These are phyloP conservation scores for Dioscorea dumetorum DNA, from an alignment of 106 monocot genomes.

Conservation along the genomic window DNA sequence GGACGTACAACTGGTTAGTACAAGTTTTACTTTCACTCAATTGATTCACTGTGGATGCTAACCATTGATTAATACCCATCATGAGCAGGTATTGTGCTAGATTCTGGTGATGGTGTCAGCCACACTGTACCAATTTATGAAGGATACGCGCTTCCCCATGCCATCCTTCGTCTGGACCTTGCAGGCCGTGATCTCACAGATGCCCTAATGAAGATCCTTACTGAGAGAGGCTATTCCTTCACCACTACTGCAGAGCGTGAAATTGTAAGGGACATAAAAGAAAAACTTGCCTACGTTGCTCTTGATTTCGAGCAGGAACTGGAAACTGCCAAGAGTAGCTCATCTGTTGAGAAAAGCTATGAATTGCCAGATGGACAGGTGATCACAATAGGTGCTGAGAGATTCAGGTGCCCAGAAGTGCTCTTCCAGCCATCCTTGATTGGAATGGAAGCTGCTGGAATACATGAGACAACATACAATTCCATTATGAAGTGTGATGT, in stretches of 20 bases:
- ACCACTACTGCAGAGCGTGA: conserved; percentile 14
- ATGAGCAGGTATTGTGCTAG: conserved; percentile 20
- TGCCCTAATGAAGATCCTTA: conserved; percentile 20
- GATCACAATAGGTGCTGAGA: conserved; percentile 17
- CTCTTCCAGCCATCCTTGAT: conserved; percentile 19
- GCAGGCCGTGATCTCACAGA: conserved; percentile 14
- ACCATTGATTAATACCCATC: too few species aligned
- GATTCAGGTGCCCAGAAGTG: conserved; percentile 16
- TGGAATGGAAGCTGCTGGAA: conserved; percentile 20
- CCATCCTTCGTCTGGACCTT: conserved; percentile 21
- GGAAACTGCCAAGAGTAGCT: conserved; percentile 10
- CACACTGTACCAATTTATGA: conserved; percentile 28
- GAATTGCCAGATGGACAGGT: conserved; percentile 13
- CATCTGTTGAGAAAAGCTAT: conserved; percentile 14
- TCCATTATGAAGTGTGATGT: conserved; percentile 20
- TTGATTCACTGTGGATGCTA: too few species aligned
- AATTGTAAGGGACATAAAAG: conserved; percentile 14
- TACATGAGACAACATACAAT: conserved; percentile 18
- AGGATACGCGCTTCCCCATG: conserved; percentile 26
- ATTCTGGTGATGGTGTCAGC: conserved; percentile 24
- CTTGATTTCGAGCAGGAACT: conserved; percentile 18
- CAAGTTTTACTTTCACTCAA: too few species aligned
- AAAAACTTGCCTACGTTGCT: conserved; percentile 13
- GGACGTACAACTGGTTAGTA: conserved; percentile 17
- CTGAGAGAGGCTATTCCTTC: conserved; percentile 19